Evolutionary conservation across 306 rosid species (phyloP).

Genomic region (Begonia peltatifolia): DNA sequence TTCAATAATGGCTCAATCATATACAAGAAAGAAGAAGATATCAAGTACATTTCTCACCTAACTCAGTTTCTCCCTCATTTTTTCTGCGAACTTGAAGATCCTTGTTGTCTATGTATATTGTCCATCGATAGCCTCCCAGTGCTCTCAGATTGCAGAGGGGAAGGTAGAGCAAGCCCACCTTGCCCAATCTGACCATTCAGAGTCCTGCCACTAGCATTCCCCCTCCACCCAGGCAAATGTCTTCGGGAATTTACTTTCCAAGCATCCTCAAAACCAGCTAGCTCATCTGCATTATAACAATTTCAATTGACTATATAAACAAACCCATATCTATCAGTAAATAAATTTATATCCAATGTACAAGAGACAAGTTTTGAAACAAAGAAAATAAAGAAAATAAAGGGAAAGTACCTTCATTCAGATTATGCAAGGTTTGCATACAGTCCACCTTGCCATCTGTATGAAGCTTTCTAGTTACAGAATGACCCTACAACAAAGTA

Average conservation of each 20-base stretch:
- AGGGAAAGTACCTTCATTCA: constrained; percentile 49
- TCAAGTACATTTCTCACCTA: too few relatives aligned
- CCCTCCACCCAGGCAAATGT: constrained; percentile 51
- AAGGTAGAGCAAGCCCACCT: constrained; percentile 5
- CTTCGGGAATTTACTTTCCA: constrained; percentile 54
- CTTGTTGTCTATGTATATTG: background rate
- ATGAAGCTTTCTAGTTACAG: constrained; percentile 51
- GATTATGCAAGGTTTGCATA: constrained; percentile 75
- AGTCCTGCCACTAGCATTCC: constrained; percentile 4
- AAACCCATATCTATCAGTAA: background rate
- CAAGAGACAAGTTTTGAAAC: background rate
- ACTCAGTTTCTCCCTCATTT: too few relatives aligned
- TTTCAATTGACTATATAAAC: background rate
- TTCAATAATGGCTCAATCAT: too few relatives aligned
- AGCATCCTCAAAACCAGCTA: constrained; percentile 50
- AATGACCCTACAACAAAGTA: constrained; percentile 51
- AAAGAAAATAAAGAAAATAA: background rate
- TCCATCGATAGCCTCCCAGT: background rate
- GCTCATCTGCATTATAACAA: constrained; percentile 38
- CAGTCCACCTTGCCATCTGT: constrained; percentile 73
- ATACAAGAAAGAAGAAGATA: too few relatives aligned
- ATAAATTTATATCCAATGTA: background rate
- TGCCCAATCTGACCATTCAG: background rate
- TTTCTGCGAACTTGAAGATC: background rate
- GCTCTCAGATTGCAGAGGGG: constrained; percentile 1